Conservation (phyloP, 2,329 filamentous ascomycete genomes). For the Neonectria faginata region DNA sequence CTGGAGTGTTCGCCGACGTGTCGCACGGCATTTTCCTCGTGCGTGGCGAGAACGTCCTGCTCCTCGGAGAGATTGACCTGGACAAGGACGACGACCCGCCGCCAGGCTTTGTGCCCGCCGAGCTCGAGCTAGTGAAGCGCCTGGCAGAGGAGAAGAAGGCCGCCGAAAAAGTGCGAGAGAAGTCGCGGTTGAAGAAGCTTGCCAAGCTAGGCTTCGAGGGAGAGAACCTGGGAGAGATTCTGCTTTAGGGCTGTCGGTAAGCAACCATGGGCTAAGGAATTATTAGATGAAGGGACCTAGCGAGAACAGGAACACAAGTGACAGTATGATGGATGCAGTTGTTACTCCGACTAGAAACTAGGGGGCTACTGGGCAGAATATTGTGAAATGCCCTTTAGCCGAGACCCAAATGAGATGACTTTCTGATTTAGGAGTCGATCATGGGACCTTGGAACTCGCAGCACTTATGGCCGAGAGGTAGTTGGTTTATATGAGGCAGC, state of each 20-base stretch:
- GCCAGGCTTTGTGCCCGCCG: conserved; percentile 75
- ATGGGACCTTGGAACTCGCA: conserved; percentile 24
- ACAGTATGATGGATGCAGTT: conserved; percentile 7
- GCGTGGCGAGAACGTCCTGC: conserved; percentile 94
- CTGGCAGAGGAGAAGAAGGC: conserved; percentile 78
- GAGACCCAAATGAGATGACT: conserved; percentile 20
- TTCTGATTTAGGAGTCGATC: conserved; percentile 18
- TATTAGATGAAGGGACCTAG: conserved; percentile 3
- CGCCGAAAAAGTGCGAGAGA: conserved; percentile 78
- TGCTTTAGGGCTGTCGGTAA: conserved; percentile 60
- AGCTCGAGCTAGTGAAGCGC: conserved; percentile 76
- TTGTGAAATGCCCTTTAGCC: conserved; percentile 68
- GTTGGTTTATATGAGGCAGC: conserved; percentile 20
- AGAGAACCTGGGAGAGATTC: conserved; percentile 81
- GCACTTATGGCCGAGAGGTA: conserved; percentile 30
- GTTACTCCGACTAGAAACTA: conserved; percentile 42
- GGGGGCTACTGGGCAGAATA: conserved; percentile 64
- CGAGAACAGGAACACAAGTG: conserved; percentile 17
- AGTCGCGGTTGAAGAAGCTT: conserved; percentile 76
- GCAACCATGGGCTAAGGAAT: conserved; percentile 8
- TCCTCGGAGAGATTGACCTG: conserved; percentile 95
- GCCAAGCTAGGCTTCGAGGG: conserved; percentile 87
- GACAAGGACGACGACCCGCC: conserved; percentile 92
- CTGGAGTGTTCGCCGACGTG: conserved; percentile 82
- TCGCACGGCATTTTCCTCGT: conserved; percentile 90